Evolutionary conservation across 176 grass and related monocot species (phyloP).

Genomic region (Aegilops sharonensis): DNA sequence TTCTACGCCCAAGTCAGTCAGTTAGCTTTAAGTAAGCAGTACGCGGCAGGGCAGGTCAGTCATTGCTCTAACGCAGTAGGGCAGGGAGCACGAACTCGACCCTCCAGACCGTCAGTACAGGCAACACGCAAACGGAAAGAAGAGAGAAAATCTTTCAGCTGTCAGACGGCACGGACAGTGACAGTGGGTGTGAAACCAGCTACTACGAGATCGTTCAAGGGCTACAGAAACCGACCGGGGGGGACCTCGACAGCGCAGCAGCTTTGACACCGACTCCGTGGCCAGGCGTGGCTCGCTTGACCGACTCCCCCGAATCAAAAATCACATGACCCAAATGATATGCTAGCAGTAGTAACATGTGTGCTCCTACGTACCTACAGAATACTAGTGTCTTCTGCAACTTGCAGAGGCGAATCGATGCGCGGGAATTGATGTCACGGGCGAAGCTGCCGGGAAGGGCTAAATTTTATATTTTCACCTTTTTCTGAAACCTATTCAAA

Average conservation of each 20-base stretch:
- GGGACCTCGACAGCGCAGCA: neutral
- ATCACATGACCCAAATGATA: slow-evolving; percentile 24
- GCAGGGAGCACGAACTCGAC: neutral
- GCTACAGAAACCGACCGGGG: neutral
- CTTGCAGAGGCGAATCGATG: neutral
- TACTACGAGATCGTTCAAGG: neutral
- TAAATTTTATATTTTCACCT: no score
- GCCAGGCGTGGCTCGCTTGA: neutral
- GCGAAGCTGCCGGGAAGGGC: neutral
- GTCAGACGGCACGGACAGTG: neutral
- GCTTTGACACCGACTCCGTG: neutral
- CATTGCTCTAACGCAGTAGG: neutral
- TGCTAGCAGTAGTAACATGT: neutral
- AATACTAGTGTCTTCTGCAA: neutral
- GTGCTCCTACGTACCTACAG: neutral
- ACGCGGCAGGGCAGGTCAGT: neutral
- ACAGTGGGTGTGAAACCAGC: slow-evolving; percentile 1
- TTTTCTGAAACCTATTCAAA: no score
- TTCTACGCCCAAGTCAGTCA: slow-evolving; percentile 19
- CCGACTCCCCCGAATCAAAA: neutral
- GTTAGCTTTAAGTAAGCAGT: slow-evolving; percentile 34
- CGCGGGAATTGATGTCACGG: neutral
- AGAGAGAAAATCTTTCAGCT: neutral
- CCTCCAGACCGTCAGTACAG: neutral
- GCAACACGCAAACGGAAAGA: neutral